Evolutionary conservation across 495 filamentous ascomycete genomes (phyloP).

Genomic region (Xylaria sp.): DNA sequence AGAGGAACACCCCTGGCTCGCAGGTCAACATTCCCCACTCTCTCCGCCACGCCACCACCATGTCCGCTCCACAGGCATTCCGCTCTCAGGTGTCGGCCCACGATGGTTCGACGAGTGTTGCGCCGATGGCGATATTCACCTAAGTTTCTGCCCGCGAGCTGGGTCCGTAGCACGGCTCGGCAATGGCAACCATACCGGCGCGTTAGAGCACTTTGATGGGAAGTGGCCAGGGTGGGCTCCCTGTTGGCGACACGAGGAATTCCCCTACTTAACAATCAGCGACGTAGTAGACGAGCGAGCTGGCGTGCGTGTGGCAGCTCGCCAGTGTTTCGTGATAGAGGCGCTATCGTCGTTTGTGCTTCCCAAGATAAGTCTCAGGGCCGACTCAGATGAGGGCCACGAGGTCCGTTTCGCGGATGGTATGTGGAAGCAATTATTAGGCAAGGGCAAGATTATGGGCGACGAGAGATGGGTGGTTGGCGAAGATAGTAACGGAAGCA

Average conservation of each 20-base stretch:
- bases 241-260: constrained; percentile 63
- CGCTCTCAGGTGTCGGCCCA: constrained; percentile 60
- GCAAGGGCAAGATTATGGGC: constrained; percentile 63
- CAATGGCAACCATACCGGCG: constrained; percentile 19
- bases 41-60: constrained; percentile 52
- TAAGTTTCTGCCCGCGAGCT: constrained; percentile 52
- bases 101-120: constrained; percentile 57
- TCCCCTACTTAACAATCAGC: constrained; percentile 62
- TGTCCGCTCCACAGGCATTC: constrained; percentile 61
- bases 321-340: constrained; percentile 48
- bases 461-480: constrained; percentile 70
- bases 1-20: constrained; percentile 59
- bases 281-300: constrained; percentile 61
- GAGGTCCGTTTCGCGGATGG: constrained; percentile 51
- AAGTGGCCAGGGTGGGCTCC: constrained; percentile 52
- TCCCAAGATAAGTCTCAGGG: constrained; percentile 28
- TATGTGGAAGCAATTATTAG: constrained; percentile 60
- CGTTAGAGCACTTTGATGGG: background rate
- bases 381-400: constrained; percentile 31
- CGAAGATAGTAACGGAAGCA: constrained; percentile 58
- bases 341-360: constrained; percentile 35
- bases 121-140: constrained; percentile 54
- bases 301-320: constrained; percentile 61
- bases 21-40: constrained; percentile 50
- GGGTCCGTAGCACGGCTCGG: constrained; percentile 39